Conservation (phyloP, 306 rosid species). For the Quillaja saponaria region DNA sequence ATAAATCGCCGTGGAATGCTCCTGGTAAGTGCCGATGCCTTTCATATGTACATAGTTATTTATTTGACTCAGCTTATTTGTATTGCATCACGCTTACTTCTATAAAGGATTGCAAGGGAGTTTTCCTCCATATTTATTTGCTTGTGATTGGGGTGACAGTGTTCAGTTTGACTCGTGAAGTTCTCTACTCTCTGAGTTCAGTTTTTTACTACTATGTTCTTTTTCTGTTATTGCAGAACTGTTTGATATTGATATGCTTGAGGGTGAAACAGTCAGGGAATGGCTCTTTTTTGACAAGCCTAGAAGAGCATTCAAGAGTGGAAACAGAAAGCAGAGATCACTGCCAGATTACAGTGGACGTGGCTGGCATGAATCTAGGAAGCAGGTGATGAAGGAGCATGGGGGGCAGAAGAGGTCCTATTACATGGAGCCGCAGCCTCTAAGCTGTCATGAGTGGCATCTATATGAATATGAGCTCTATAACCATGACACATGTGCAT, state of each 20-base stretch:
- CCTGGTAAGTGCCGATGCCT: constrained; percentile 73
- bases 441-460: constrained; percentile 82
- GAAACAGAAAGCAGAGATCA: constrained; percentile 86
- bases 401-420: constrained; percentile 93
- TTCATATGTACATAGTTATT: constrained; percentile 17
- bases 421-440: constrained; percentile 97
- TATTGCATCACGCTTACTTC: constrained; percentile 18
- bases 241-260: constrained; percentile 70
- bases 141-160: not conserved
- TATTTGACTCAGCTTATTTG: constrained; percentile 18
- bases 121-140: not conserved
- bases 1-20: constrained; percentile 96
- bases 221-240: constrained; percentile 58
- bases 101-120: constrained; percentile 10
- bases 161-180: not conserved
- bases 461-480: constrained; percentile 82
- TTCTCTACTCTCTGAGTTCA: constrained; percentile 16
- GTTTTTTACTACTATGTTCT: constrained; percentile 11
- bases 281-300: constrained; percentile 99
- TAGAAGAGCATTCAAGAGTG: constrained; percentile 88
- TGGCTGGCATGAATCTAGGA: constrained; percentile 99
- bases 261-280: constrained; percentile 82
- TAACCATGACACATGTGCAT: constrained; percentile 72
- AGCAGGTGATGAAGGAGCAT: constrained; percentile 88
- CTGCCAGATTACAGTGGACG: constrained; percentile 87